phyloP scores from a whole-genome alignment of 129 eudicot species.

The Centrapalus pauciflorus region DNA sequence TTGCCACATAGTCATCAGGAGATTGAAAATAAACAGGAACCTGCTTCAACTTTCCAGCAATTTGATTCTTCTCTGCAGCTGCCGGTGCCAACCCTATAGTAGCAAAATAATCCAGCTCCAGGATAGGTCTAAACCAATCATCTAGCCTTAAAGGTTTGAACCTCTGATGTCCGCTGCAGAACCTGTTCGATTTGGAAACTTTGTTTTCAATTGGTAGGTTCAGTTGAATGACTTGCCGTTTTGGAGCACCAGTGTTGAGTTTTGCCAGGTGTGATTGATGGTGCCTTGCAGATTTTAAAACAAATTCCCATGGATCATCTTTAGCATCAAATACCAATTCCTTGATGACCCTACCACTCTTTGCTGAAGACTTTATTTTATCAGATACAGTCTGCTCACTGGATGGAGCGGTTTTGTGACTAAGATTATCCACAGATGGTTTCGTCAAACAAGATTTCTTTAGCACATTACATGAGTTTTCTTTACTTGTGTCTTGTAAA shows the following conservation, averaged over 20 bases:
- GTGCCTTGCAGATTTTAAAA: slow-evolving; percentile 60
- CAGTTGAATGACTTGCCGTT: slow-evolving; percentile 82
- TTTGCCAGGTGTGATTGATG: slow-evolving; percentile 44
- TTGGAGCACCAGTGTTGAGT: slow-evolving; percentile 45
- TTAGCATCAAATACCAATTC: slow-evolving; percentile 60
- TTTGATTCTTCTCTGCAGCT: slow-evolving; percentile 30
- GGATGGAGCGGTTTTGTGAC: slow-evolving; percentile 22
- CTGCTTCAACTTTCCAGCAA: slow-evolving; percentile 50
- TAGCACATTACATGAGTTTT: slow-evolving; percentile 17
- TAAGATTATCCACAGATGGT: slow-evolving; percentile 20
- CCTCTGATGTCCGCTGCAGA: slow-evolving; percentile 43
- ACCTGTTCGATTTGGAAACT: slow-evolving; percentile 38
- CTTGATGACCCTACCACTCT: slow-evolving; percentile 36
- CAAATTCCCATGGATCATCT: slow-evolving; percentile 72
- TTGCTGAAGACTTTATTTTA: slow-evolving; percentile 32
- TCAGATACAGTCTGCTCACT: slow-evolving; percentile 25
- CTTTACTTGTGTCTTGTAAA: slow-evolving; percentile 25
- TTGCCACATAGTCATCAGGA: slow-evolving; percentile 68
- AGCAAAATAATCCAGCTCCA: slow-evolving; percentile 74
- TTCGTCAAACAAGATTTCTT: slow-evolving; percentile 26
- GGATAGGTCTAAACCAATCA: slow-evolving; percentile 81
- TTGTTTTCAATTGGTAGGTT: slow-evolving; percentile 50
- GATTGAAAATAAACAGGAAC: slow-evolving; percentile 81
- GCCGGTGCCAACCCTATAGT: slow-evolving; percentile 66
- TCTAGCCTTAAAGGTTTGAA: slow-evolving; percentile 77